Evolutionary conservation across 2,329 filamentous ascomycete species (phyloP).

Genomic region (Neonectria hederae): DNA sequence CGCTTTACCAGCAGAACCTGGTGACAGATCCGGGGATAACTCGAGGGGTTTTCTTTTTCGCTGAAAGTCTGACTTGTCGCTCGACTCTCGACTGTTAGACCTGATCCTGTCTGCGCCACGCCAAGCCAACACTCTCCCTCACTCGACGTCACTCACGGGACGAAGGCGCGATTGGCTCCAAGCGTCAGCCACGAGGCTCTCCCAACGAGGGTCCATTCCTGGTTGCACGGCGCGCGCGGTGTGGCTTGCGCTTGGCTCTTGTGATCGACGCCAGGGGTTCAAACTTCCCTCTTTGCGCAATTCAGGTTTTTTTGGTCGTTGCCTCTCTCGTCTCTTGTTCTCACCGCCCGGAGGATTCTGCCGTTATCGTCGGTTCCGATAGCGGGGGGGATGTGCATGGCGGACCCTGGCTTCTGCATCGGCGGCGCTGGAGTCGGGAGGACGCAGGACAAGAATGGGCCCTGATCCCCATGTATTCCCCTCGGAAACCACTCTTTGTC

Average conservation of each 20-base stretch:
- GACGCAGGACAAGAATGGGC: not conserved
- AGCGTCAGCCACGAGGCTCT: not conserved
- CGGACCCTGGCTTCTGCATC: not conserved
- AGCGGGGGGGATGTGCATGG: not conserved
- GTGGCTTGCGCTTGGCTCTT: not conserved
- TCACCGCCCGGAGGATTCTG: not conserved
- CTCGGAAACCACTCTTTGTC: constrained; percentile 9
- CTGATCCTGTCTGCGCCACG: not conserved
- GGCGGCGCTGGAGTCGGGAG: not conserved
- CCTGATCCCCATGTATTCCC: constrained; percentile 14
- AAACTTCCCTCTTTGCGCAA: no score
- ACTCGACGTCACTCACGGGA: not conserved
- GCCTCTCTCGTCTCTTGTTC: not conserved
- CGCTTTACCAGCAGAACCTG: not conserved
- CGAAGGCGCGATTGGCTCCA: not conserved
- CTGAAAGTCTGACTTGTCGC: not conserved
- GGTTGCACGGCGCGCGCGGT: not conserved
- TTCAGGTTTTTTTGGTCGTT: no score
- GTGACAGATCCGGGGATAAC: not conserved
- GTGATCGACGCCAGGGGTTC: not conserved
- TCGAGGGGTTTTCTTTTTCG: not conserved
- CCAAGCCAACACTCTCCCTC: not conserved
- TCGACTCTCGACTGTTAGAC: not conserved
- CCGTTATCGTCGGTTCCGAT: not conserved
- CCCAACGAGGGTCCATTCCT: not conserved